Conservation (phyloP, 1,284 basidiomycete species). For the Peniophora sp. region DNA sequence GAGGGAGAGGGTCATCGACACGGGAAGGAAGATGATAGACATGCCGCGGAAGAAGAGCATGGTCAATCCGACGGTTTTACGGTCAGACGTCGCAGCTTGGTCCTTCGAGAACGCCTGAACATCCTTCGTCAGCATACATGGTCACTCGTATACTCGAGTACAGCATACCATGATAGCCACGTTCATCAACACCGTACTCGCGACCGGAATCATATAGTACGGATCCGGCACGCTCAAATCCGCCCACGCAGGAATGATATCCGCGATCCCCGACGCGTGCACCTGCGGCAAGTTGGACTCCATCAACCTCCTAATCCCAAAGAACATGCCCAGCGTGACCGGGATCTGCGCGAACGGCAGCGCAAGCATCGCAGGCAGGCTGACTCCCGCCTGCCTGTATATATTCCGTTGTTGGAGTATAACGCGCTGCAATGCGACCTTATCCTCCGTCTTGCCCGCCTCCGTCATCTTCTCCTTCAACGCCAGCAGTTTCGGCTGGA, state of each 20-base stretch:
- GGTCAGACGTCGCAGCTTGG: constrained; percentile 41
- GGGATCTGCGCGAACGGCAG: constrained; percentile 71
- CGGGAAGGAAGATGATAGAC: constrained; percentile 48
- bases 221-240: constrained; percentile 81
- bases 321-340: constrained; percentile 81
- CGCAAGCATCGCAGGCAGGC: constrained; percentile 48
- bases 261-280: constrained; percentile 58
- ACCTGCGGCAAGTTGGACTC: constrained; percentile 67
- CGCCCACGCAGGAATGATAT: constrained; percentile 54
- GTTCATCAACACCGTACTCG: constrained; percentile 59
- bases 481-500: constrained; percentile 28
- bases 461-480: constrained; percentile 28
- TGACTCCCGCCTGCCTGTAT: constrained; percentile 66
- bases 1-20: constrained; percentile 55
- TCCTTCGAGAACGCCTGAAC: constrained; percentile 50
- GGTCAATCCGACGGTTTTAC: constrained; percentile 50
- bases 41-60: constrained; percentile 68
- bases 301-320: constrained; percentile 72
- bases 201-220: constrained; percentile 68
- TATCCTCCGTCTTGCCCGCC: constrained; percentile 34
- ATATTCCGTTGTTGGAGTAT: constrained; percentile 54
- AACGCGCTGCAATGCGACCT: constrained; percentile 44
- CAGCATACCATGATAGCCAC: constrained; percentile 60
- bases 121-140: too few species aligned
- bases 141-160: too few species aligned